phyloP scores from a whole-genome alignment of 2,329 filamentous ascomycete species.

The Sclerotinia trifoliorum region DNA sequence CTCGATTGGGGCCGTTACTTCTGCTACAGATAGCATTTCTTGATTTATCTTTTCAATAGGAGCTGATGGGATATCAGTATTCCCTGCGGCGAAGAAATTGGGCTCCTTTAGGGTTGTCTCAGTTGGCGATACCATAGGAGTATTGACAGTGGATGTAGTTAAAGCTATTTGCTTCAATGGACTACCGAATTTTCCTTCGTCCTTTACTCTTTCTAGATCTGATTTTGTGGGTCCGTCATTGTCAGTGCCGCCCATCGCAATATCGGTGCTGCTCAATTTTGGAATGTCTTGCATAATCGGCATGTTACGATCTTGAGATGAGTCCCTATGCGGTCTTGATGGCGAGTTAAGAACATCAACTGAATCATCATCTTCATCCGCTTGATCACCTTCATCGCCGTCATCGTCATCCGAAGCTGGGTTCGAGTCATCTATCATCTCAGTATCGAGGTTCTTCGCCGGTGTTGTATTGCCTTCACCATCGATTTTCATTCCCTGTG shows the following conservation, averaged over 20 bases:
- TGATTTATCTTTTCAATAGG: constrained; percentile 25
- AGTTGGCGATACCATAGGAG: constrained; percentile 31
- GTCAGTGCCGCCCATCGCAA: constrained; percentile 27
- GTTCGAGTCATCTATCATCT: constrained; percentile 39
- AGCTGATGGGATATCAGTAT: not conserved
- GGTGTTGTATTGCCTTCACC: constrained; percentile 24
- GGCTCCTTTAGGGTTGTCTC: constrained; percentile 5
- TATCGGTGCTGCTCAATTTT: constrained; percentile 24
- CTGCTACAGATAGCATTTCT: constrained; percentile 28
- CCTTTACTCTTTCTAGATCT: constrained; percentile 25
- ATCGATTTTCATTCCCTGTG: constrained; percentile 35
- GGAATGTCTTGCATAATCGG: constrained; percentile 21
- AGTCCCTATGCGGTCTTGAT: constrained; percentile 33
- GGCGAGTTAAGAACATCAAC: constrained; percentile 36
- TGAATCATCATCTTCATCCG: constrained; percentile 50
- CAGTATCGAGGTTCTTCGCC: constrained; percentile 36
- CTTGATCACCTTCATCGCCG: constrained; percentile 39
- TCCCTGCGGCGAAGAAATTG: not conserved
- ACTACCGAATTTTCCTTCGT: constrained; percentile 34
- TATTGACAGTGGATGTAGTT: constrained; percentile 35
- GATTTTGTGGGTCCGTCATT: constrained; percentile 22
- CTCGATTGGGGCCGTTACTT: constrained; percentile 22
- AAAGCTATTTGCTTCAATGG: constrained; percentile 37
- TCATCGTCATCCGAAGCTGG: constrained; percentile 37
- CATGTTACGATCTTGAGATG: constrained; percentile 25